Base-by-base conservation (phyloP, 2,329 filamentous ascomycete species). In the Dactylellina sp. region DNA sequence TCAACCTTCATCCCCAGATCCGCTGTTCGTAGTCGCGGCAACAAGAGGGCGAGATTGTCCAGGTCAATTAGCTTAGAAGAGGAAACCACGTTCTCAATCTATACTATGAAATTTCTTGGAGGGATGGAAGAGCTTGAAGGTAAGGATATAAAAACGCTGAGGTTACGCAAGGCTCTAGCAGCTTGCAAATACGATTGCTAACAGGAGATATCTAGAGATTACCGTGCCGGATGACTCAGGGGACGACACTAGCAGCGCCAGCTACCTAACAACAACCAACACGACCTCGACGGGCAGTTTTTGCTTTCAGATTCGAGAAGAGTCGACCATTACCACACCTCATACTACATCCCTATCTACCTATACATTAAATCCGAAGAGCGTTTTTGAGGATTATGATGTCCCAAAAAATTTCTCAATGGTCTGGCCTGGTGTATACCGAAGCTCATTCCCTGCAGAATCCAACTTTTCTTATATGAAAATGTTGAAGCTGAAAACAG, bases 401-500 rank as follows among this genome's bases (percentile, higher is more conserved):
- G 76, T 76, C 1, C 78, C 78, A 1, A 76, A 77, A 24, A 97
- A 97, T 79, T 97, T 94, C 81, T 91, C 90, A 16, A 82, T 88
- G 25, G 89, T 97, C 18, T 83, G 89, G 18, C 86, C 88, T 5
- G 89, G 89, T 7, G 84, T 97, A 25, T 97, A 92, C 80, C 87
- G 93, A 59, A 94, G 91, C 81, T 90, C 89, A 76, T 97, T 93
- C 79, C 93, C 93, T 1, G 83, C 88, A 75, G 81, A 85, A 3
- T 85, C 89, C 65, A 89, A 96, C 79, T 90, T 91, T 76, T 83
- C 84, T 2, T 94, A 91, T 78, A 82, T 97, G 62, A 83, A 86
- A 77, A 84, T 83, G 24, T 83, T 96, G 55, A 84, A 86, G 9
- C 83, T 97, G 75, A 93, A 91, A 82, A 94, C 90, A 14, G 89